A percentile compares a stretch with the other conserved stretches of the same genome.
Conservation (phyloP, 305 asterid species). For the Striga hermonthica region DNA sequence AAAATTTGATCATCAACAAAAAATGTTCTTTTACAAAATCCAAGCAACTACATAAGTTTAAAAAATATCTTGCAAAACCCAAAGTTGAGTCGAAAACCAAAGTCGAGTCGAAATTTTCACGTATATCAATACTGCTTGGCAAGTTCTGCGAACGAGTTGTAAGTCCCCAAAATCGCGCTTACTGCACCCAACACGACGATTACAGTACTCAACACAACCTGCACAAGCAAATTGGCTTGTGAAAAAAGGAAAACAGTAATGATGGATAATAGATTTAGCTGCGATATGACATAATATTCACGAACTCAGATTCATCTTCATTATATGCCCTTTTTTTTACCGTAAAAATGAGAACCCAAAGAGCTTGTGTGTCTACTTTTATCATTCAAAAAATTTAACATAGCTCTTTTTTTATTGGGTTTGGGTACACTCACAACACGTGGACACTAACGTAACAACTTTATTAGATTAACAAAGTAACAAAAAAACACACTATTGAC, state of each 20-base stretch:
- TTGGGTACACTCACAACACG: not conserved
- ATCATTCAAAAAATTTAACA: not conserved
- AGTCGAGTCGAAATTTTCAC: not conserved
- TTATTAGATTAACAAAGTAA: too few species aligned
- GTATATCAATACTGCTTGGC: conserved; percentile 34
- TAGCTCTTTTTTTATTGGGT: too few species aligned
- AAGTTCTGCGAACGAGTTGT: conserved; percentile 42
- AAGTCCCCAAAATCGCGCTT: conserved; percentile 49
- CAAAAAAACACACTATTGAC: too few species aligned
- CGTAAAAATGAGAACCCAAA: not conserved
- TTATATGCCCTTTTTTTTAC: not conserved
- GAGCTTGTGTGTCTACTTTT: not conserved
- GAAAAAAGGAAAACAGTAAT: not conserved
- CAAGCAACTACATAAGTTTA: too few species aligned
- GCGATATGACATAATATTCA: not conserved
- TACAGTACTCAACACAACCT: conserved; percentile 44
- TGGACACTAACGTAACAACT: not conserved
- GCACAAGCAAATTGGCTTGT: not conserved
- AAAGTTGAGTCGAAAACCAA: not conserved
- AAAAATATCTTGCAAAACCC: too few species aligned
- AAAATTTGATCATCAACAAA: too few species aligned
- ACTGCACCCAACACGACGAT: conserved; percentile 49
- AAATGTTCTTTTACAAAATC: too few species aligned
- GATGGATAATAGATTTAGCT: not conserved
- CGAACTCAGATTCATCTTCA: not conserved